Evolutionary conservation across 371 early-diverging fungal species (phyloP).

Genomic region (Blastocladiella emersonii): DNA sequence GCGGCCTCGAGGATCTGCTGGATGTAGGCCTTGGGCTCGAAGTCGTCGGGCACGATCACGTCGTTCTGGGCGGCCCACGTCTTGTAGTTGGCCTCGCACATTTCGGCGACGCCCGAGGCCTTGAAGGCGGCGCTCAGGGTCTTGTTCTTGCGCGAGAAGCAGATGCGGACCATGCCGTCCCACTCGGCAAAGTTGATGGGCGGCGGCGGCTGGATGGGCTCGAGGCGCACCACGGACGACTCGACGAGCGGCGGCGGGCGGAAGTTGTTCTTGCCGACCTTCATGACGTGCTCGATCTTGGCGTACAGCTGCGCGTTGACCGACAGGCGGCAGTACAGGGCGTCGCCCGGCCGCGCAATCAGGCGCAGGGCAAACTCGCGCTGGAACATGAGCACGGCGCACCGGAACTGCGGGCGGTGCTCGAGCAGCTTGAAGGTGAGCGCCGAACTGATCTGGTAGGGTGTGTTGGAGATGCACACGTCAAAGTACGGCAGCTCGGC

Average conservation of each 20-base stretch:
- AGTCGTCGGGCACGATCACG: slow-evolving; percentile 62
- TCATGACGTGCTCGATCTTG: slow-evolving; percentile 95
- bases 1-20: slow-evolving; percentile 47
- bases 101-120: slow-evolving; percentile 61
- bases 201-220: slow-evolving; percentile 88
- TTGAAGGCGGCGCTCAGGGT: slow-evolving; percentile 87
- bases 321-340: slow-evolving; percentile 87
- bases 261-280: slow-evolving; percentile 96
- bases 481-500: slow-evolving; percentile 97
- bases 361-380: slow-evolving; percentile 97
- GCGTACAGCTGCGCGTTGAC: slow-evolving; percentile 96
- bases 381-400: slow-evolving; percentile 98
- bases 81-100: slow-evolving; percentile 88
- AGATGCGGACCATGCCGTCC: slow-evolving; percentile 91
- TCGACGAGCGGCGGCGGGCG: slow-evolving; percentile 99
- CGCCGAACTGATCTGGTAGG: slow-evolving; percentile 97
- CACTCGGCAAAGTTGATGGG: slow-evolving; percentile 92
- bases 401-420: slow-evolving; percentile 84
- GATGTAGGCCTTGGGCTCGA: slow-evolving; percentile 68
- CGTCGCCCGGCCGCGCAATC: slow-evolving; percentile 91
- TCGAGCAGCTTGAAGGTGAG: slow-evolving; percentile 92
- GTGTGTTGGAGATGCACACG: slow-evolving; percentile 98
- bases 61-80: slow-evolving; percentile 71
- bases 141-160: slow-evolving; percentile 96
- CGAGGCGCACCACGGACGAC: slow-evolving; percentile 89